Conservation (phyloP, 306 rosid genomes). For the Lathyrus sativus region DNA sequence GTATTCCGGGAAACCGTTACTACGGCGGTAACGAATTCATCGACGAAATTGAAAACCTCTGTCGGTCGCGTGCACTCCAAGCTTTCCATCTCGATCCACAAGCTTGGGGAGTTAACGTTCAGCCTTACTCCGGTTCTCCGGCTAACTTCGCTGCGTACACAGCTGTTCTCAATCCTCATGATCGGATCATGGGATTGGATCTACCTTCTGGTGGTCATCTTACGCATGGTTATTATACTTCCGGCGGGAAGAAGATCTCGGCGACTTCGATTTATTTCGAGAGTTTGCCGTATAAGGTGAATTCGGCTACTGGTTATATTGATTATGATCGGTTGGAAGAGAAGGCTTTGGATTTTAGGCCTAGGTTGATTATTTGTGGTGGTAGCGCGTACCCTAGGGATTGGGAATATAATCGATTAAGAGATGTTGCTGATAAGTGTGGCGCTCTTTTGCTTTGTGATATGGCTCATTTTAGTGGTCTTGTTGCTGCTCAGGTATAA, state of each 20-base stretch:
- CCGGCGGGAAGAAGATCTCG: conserved; percentile 96
- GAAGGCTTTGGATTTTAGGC: conserved; percentile 97
- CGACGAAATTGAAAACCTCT: conserved; percentile 85
- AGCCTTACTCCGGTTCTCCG: conserved; percentile 94
- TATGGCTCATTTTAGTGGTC: conserved; percentile 96
- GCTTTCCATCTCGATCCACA: conserved; percentile 61
- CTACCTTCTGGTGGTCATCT: conserved; percentile 97
- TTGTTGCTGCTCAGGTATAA: conserved; percentile 85
- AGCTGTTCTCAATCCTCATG: conserved; percentile 86
- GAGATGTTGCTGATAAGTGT: conserved; percentile 73
- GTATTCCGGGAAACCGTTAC: conserved; percentile 90
- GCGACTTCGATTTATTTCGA: conserved; percentile 97
- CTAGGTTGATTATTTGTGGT: conserved; percentile 80
- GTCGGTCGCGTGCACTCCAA: conserved; percentile 81
- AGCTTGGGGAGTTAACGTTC: conserved; percentile 90
- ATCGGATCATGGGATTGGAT: conserved; percentile 95
- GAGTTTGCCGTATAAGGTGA: conserved; percentile 91
- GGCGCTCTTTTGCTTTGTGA: conserved; percentile 91
- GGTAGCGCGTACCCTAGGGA: conserved; percentile 96
- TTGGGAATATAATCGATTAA: conserved; percentile 79
- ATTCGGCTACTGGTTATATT: conserved; percentile 60
- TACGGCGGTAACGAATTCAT: conserved; percentile 97
- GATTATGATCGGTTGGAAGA: conserved; percentile 88
- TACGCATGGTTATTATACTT: conserved; percentile 89
- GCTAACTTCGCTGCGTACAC: conserved; percentile 98